Evolutionary conservation across 306 rosid species (phyloP).

Genomic region (Fragaria iinumae): DNA sequence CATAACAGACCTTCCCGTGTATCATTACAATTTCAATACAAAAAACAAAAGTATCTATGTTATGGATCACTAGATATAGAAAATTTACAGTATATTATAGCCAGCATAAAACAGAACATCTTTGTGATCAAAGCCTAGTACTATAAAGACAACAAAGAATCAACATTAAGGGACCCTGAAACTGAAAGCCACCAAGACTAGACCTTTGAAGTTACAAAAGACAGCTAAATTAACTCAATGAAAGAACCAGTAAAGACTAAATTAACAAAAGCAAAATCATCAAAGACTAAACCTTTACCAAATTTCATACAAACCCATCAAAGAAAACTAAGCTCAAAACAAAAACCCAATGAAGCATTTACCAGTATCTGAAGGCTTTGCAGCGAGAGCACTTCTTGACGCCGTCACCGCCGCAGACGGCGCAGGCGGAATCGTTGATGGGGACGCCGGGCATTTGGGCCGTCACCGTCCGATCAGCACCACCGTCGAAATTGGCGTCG

Average conservation of each 20-base stretch:
- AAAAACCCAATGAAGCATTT: background rate
- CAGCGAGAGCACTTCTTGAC: constrained; percentile 79
- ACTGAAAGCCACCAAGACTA: background rate
- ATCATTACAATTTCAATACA: background rate
- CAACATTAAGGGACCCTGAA: background rate
- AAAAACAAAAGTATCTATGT: background rate
- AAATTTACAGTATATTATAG: background rate
- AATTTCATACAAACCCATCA: background rate
- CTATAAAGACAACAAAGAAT: background rate
- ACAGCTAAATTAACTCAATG: too few relatives aligned
- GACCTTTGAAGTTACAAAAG: background rate
- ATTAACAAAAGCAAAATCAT: background rate
- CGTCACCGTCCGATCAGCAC: constrained; percentile 26
- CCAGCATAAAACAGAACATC: background rate
- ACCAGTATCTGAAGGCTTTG: constrained; percentile 82
- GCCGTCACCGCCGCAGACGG: constrained; percentile 47
- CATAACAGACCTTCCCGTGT: background rate
- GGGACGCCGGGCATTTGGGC: constrained; percentile 55
- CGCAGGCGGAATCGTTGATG: constrained; percentile 41
- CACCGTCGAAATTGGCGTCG: constrained; percentile 72
- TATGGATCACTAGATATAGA: background rate
- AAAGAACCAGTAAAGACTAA: too few relatives aligned
- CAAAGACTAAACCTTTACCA: background rate
- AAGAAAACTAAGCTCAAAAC: background rate
- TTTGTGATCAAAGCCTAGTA: background rate